Conservation (phyloP, 2,329 filamentous ascomycete genomes). For the Penicillium expansum region DNA sequence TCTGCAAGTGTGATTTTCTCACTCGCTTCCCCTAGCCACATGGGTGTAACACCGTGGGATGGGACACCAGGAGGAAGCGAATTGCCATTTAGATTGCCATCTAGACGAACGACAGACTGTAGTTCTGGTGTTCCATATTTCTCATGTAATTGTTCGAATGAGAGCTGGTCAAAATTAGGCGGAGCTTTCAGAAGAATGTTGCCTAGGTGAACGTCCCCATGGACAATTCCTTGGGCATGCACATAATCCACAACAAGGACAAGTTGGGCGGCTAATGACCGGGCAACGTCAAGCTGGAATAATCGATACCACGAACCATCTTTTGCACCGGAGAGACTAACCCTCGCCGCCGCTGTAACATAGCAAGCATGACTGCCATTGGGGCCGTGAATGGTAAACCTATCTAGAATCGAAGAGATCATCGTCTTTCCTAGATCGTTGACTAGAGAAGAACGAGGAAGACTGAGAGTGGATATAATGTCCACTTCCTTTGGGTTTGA, state of each 20-base stretch:
- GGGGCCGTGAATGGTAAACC: not conserved
- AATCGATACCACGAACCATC: conserved; percentile 22
- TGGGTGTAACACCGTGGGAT: conserved; percentile 12
- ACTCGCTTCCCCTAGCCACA: conserved; percentile 21
- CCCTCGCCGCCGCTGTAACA: conserved; percentile 18
- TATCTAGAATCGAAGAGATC: not conserved
- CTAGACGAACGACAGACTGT: conserved; percentile 20
- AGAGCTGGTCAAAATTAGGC: conserved; percentile 18
- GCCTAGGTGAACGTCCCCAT: conserved; percentile 28
- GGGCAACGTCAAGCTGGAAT: conserved; percentile 26
- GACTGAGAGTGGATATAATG: conserved; percentile 23
- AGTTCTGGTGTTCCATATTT: conserved; percentile 21
- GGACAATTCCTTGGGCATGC: conserved; percentile 27
- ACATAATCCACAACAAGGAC: conserved; percentile 34
- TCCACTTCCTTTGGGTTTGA: not conserved
- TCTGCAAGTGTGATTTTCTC: conserved; percentile 26
- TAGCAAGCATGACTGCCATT: conserved; percentile 26
- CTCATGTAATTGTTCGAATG: conserved; percentile 21
- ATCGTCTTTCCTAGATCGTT: not conserved
- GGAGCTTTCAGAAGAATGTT: conserved; percentile 26
- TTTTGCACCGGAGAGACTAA: conserved; percentile 20
- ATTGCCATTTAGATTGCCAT: conserved; percentile 24
- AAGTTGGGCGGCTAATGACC: conserved; percentile 27
- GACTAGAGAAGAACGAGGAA: not conserved
- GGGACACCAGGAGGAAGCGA: conserved; percentile 22